phyloP scores from a whole-genome alignment of 306 rosid species.

The Lathyrus oleraceus region DNA sequence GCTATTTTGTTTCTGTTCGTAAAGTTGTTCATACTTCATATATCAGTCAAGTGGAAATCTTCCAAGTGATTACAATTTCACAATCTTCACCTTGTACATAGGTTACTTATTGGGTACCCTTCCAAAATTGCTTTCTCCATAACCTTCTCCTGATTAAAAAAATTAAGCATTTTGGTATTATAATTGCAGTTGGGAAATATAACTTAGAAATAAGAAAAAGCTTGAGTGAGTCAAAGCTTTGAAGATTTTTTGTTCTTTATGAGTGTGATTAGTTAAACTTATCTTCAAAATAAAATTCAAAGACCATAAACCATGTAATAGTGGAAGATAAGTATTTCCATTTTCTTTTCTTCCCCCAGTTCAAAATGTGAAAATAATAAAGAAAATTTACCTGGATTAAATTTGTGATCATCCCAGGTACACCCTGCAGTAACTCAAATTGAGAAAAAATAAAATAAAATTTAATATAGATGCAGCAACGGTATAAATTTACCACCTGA shows the following conservation, averaged over 20 bases:
- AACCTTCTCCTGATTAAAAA: slow-evolving; percentile 60
- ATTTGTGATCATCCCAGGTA: slow-evolving; percentile 75
- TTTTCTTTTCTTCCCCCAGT: background rate
- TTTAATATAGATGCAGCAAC: slow-evolving; percentile 17
- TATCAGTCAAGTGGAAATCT: background rate
- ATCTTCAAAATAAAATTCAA: slow-evolving; percentile 5
- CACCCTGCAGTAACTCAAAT: slow-evolving; percentile 49
- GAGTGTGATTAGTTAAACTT: background rate
- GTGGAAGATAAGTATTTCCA: background rate
- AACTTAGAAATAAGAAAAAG: slow-evolving; percentile 20
- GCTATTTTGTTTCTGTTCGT: background rate
- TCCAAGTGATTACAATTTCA: background rate
- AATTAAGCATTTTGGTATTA: slow-evolving; percentile 9
- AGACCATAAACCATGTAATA: slow-evolving; percentile 7
- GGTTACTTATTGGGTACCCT: slow-evolving; percentile 52
- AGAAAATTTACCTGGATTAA: slow-evolving; percentile 56
- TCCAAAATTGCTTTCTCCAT: slow-evolving; percentile 62
- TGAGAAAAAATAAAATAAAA: slow-evolving; percentile 24
- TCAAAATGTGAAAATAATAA: slow-evolving; percentile 13
- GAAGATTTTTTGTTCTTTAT: background rate
- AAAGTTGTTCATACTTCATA: slow-evolving; percentile 18
- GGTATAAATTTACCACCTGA: slow-evolving; percentile 49
- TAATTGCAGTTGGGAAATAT: slow-evolving; percentile 2
- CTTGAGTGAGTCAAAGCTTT: slow-evolving; percentile 10
- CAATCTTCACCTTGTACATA: slow-evolving; percentile 39